Percentiles rank a stretch among this genome's conserved stretches.
phyloP scores from a whole-genome alignment of 1,139 yeast species.

The Taphrina deformans region DNA sequence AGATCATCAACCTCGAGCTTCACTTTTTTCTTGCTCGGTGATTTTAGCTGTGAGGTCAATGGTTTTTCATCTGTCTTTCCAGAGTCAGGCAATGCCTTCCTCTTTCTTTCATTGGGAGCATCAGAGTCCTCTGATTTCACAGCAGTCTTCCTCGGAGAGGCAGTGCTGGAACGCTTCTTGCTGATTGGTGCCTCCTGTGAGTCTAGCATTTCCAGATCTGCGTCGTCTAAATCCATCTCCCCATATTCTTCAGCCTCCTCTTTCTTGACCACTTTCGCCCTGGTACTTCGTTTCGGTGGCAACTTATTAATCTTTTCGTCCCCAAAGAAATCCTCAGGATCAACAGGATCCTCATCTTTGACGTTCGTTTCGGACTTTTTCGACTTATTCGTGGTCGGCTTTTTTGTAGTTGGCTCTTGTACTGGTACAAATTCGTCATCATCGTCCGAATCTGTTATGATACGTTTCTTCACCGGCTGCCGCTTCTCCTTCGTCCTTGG shows the following conservation, averaged over 20 bases:
- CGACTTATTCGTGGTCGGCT: slow-evolving; percentile 1
- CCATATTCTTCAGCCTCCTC: slow-evolving; percentile 36
- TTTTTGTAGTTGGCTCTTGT: background rate
- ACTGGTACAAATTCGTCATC: slow-evolving; percentile 10
- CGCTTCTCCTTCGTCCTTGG: background rate
- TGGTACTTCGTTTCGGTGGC: slow-evolving; percentile 10
- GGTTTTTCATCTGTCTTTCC: background rate
- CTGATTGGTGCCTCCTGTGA: slow-evolving; percentile 32
- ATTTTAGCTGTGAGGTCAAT: background rate
- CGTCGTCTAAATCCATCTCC: slow-evolving; percentile 26
- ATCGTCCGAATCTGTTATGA: slow-evolving; percentile 19
- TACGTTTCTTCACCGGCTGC: slow-evolving; percentile 2
- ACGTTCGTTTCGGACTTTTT: background rate
- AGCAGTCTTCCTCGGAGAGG: background rate
- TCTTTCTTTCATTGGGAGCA: background rate
- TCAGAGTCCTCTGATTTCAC: slow-evolving; percentile 25
- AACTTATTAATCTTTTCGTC: background rate
- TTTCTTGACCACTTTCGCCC: slow-evolving; percentile 4
- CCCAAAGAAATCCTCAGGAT: slow-evolving; percentile 17
- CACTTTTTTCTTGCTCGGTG: slow-evolving; percentile 35
- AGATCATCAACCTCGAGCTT: background rate
- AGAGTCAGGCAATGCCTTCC: background rate
- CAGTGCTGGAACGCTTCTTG: slow-evolving; percentile 7
- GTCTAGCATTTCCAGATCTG: slow-evolving; percentile 12
- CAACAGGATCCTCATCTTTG: background rate